These are phyloP conservation scores for Neurospora sp. DNA, from an alignment of 495 filamentous ascomycete genomes.

Conservation along the genomic window DNA sequence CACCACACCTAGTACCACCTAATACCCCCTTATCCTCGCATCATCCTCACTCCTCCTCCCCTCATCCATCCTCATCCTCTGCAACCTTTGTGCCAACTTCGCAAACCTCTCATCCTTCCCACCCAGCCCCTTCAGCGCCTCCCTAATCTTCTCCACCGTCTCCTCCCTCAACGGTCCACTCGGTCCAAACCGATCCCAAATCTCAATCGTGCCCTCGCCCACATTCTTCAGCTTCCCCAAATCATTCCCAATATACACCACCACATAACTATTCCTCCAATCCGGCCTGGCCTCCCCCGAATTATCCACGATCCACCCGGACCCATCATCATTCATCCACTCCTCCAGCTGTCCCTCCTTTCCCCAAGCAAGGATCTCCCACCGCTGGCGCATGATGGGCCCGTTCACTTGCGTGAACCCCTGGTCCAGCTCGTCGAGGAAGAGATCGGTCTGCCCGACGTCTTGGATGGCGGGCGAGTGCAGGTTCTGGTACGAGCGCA, in stretches of 20 bases:
- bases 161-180: not conserved
- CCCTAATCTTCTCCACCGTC: conserved; percentile 4
- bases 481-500: not conserved
- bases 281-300: conserved; percentile 6
- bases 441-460: not conserved
- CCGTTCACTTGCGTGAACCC: not conserved
- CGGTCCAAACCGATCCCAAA: conserved; percentile 3
- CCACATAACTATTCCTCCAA: conserved; percentile 12
- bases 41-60: not conserved
- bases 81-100: not conserved
- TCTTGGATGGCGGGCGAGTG: not conserved
- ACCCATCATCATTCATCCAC: conserved; percentile 11
- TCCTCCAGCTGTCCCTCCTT: conserved; percentile 11
- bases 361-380: conserved; percentile 5
- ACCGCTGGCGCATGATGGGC: not conserved
- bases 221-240: not conserved
- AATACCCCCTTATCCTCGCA: not conserved
- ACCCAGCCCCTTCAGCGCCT: not conserved
- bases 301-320: conserved; percentile 4
- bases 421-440: not conserved
- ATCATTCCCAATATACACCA: conserved; percentile 1
- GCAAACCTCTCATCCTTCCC: not conserved
- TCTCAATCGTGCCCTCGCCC: not conserved
- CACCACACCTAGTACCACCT: not conserved
- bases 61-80: not conserved